Evolutionary conservation across 2,329 filamentous ascomycete species (phyloP).

Genomic region (Botryotinia globosa): DNA sequence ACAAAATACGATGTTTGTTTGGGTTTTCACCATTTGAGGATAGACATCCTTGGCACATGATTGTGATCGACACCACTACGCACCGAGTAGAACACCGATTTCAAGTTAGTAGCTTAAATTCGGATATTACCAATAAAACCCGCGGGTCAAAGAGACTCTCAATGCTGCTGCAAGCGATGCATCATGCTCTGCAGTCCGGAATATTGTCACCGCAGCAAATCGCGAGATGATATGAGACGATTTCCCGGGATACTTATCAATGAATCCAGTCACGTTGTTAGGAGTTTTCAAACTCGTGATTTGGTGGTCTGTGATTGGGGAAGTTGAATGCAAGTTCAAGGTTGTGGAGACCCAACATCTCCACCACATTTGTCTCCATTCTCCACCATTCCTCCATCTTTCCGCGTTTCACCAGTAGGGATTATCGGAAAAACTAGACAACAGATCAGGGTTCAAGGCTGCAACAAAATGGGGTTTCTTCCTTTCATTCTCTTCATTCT

Average conservation of each 20-base stretch:
- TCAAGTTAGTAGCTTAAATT: neutral
- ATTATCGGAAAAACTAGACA: neutral
- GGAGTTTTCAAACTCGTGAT: neutral
- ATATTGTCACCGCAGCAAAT: neutral
- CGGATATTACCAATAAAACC: neutral
- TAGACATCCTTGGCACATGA: neutral
- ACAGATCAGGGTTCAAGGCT: neutral
- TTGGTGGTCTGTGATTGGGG: conserved; percentile 11
- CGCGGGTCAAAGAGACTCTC: neutral
- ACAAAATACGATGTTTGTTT: conserved; percentile 3
- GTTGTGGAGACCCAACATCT: conserved; percentile 7
- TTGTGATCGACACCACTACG: conserved; percentile 8
- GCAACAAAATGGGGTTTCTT: neutral
- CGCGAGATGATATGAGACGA: neutral
- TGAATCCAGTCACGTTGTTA: conserved; percentile 7
- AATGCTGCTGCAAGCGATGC: neutral
- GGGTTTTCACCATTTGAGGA: neutral
- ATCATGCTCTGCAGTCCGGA: neutral
- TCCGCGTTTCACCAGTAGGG: conserved; percentile 3
- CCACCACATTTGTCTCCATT: conserved; percentile 4
- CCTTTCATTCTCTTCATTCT: neutral
- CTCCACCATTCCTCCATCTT: conserved; percentile 13
- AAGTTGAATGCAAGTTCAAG: conserved; percentile 12
- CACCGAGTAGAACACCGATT: conserved; percentile 14
- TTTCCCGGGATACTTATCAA: neutral